phyloP scores from a whole-genome alignment of 176 grass and related monocot species.

The Puya raimondii region DNA sequence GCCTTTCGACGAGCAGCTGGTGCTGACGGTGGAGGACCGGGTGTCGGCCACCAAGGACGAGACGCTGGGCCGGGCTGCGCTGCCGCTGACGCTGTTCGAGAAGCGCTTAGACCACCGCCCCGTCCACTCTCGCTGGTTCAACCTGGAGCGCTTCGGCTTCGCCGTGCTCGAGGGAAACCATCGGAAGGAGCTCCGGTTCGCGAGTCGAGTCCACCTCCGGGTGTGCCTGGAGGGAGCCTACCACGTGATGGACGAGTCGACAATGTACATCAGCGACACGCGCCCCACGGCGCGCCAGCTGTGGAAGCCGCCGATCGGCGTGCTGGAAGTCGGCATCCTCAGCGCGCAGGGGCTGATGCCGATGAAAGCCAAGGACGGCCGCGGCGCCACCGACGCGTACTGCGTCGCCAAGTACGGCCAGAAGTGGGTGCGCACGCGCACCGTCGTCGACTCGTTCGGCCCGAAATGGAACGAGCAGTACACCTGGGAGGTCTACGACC shows the following conservation, averaged over 20 bases:
- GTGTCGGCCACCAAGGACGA: slow-evolving; percentile 39
- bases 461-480: slow-evolving; percentile 87
- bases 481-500: slow-evolving; percentile 85
- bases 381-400: slow-evolving; percentile 52
- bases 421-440: slow-evolving; percentile 81
- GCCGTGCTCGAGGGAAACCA: slow-evolving; percentile 10
- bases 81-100: slow-evolving; percentile 55
- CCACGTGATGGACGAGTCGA: slow-evolving; percentile 72
- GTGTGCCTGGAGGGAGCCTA: slow-evolving; percentile 74
- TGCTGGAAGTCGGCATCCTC: slow-evolving; percentile 74
- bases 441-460: slow-evolving; percentile 37
- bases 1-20: slow-evolving; percentile 77
- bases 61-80: slow-evolving; percentile 36
- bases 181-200: slow-evolving; percentile 18
- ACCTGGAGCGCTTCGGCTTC: slow-evolving; percentile 38
- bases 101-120: slow-evolving; percentile 38
- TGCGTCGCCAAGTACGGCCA: slow-evolving; percentile 83
- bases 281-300: slow-evolving; percentile 62
- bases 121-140: slow-evolving; percentile 65
- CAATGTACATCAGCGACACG: slow-evolving; percentile 65
- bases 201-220: slow-evolving; percentile 54
- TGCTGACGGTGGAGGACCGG: slow-evolving; percentile 56
- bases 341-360: slow-evolving; percentile 48
- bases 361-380: slow-evolving; percentile 50
- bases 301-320: slow-evolving; percentile 43